phyloP scores from a whole-genome alignment of 208 protist species.

The Leishmania major region DNA sequence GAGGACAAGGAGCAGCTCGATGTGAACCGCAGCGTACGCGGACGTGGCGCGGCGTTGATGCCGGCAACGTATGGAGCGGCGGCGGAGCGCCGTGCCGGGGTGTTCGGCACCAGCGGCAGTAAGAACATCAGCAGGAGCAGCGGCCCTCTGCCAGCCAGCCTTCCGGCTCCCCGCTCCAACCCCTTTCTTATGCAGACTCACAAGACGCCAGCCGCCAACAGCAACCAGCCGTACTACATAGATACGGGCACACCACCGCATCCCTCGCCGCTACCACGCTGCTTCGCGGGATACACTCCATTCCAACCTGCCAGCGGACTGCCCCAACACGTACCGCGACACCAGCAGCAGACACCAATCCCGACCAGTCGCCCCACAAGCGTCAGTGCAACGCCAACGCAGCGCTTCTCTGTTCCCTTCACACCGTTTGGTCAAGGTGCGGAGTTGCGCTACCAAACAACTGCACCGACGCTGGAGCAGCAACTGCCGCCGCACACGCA shows the following conservation, averaged over 20 bases:
- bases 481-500: background rate
- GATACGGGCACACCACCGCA: background rate
- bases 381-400: constrained; percentile 2
- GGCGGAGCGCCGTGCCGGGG: background rate
- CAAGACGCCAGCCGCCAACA: background rate
- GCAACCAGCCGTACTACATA: background rate
- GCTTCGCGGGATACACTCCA: background rate
- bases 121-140: background rate
- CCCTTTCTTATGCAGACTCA: background rate
- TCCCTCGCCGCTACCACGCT: background rate
- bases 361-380: background rate
- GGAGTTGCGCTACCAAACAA: background rate
- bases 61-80: background rate
- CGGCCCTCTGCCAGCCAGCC: background rate
- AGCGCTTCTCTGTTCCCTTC: background rate
- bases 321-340: background rate
- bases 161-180: background rate
- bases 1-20: background rate
- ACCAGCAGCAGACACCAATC: background rate
- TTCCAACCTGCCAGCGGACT: background rate
- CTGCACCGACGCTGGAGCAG: background rate
- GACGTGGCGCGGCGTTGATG: background rate
- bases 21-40: background rate
- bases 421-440: background rate
- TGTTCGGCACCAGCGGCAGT: background rate